A percentile compares a stretch with the other conserved stretches of the same genome.
Evolutionary conservation across 1,284 basidiomycete genomes (phyloP).

Genomic region (Abortiporus biennis): DNA sequence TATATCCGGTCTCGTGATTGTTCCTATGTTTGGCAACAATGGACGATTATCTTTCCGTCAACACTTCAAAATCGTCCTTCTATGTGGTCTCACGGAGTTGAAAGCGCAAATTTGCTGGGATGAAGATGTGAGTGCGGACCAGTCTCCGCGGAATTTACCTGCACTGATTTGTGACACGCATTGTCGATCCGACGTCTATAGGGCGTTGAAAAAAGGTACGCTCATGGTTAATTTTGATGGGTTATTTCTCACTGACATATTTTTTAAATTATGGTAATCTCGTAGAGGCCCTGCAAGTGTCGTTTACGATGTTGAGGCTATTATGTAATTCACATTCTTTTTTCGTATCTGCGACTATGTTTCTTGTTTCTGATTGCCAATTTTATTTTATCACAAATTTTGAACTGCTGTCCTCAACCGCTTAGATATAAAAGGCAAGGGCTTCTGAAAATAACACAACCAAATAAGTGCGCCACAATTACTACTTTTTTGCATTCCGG

Average conservation of each 20-base stretch:
- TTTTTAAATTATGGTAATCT: neutral
- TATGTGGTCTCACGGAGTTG: conserved; percentile 3
- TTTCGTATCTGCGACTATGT: too few species aligned
- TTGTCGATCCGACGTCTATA: neutral
- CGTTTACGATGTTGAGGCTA: conserved; percentile 1
- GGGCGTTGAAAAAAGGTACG: neutral
- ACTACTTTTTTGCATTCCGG: too few species aligned
- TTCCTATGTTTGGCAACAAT: neutral
- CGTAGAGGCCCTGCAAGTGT: conserved; percentile 2
- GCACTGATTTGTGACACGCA: neutral
- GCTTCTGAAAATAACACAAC: too few species aligned
- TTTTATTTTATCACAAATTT: too few species aligned
- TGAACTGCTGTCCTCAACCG: too few species aligned
- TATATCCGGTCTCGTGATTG: neutral
- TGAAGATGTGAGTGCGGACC: neutral
- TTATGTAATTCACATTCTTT: too few species aligned
- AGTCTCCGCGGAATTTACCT: neutral
- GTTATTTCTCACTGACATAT: neutral
- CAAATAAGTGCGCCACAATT: too few species aligned
- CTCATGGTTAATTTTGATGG: neutral
- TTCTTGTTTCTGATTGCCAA: too few species aligned
- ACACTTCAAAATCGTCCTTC: conserved; percentile 1
- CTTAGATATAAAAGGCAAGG: too few species aligned
- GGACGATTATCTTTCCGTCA: neutral
- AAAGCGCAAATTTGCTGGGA: conserved; percentile 5